Base-by-base conservation (phyloP, 2,329 filamentous ascomycete genomes). In the Ampelomyces quisqualis region DNA sequence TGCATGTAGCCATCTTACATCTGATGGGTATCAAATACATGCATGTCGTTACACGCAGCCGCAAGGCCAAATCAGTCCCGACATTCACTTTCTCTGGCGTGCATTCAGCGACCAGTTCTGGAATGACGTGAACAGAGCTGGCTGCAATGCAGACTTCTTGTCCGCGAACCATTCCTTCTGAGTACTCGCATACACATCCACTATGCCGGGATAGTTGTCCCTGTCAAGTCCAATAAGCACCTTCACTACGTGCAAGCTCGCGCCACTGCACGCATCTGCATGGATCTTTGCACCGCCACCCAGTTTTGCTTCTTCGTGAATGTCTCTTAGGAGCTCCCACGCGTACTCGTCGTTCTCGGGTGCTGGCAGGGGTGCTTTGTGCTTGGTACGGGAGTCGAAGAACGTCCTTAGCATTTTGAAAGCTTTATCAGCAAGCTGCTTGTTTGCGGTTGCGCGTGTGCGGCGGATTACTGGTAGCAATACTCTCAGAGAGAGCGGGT, bases 391-490 rank as follows among this genome's bases (percentile, higher is more conserved):
- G 51, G 80, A 74, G 62, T 85, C 85, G 40, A 85, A 83, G 62
- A 88, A 89, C 43, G 81, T 77, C 45, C 82, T 78, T 27, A 97
- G 76, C 22, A 91, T 78, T n/a, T 79, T 79, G 48, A 79, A 79
- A 0, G 86, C 85, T 60, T 88, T 89, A 40, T 83, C 81, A 1
- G 84, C 79, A 3, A 95, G 79, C 38, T 88, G 78, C 69, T 88
- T 89, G 46, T 83, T 84, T 24, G 77, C 81, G 1, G 88, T 93
- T n/a, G 79, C 85, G 41, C 88, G 82, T 31, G 88, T 81, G 28
- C 93, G 79, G 30, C 77, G 74, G n/a, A 95, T 74, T 1, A 96
- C 75, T 0, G 91, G 90, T 6, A 90, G 66, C 5, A 96, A 72
- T 7, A 93, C 69, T 24, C 81, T 75, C 29, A 93, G 79, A 0